Evolutionary conservation across 352 stramenopile species (phyloP).

Genomic region (Pythium oligandrum): DNA sequence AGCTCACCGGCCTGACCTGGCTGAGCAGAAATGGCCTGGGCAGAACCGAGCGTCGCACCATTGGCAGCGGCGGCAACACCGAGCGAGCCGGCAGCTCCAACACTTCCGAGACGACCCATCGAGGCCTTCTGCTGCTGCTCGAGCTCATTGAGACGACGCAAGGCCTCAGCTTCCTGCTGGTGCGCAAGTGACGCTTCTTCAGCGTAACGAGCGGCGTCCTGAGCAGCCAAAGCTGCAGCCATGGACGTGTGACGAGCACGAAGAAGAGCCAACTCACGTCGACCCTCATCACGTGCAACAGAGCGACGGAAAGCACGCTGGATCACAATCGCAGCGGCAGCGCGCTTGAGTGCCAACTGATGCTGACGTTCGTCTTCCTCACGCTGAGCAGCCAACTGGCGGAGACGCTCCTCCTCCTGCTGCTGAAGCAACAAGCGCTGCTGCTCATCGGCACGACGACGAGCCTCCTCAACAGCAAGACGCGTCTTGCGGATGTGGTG

Average conservation of each 20-base stretch:
- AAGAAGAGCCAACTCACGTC: conserved; percentile 53
- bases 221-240: conserved; percentile 62
- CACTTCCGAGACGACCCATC: conserved; percentile 49
- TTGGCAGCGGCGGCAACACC: conserved; percentile 46
- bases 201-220: conserved; percentile 69
- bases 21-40: conserved; percentile 57
- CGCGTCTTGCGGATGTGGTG: conserved; percentile 78
- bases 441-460: conserved; percentile 67
- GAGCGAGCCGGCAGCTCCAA: conserved; percentile 46
- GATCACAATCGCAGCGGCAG: conserved; percentile 51
- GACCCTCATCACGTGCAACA: conserved; percentile 66
- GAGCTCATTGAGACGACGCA: conserved; percentile 63
- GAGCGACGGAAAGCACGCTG: conserved; percentile 68
- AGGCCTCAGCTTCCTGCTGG: conserved; percentile 68
- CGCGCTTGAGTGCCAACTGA: conserved; percentile 45
- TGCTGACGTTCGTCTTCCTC: conserved; percentile 66
- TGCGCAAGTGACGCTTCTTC: conserved; percentile 68
- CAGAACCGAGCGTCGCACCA: conserved; percentile 57
- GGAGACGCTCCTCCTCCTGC: conserved; percentile 67
- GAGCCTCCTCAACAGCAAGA: conserved; percentile 72
- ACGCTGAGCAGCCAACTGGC: conserved; percentile 47
- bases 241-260: conserved; percentile 68
- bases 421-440: conserved; percentile 49
- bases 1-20: conserved; percentile 70
- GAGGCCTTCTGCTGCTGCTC: conserved; percentile 42